These are phyloP conservation scores for Crassisporium funariophilum DNA, from an alignment of 768 basidiomycete species.

Conservation along the genomic window DNA sequence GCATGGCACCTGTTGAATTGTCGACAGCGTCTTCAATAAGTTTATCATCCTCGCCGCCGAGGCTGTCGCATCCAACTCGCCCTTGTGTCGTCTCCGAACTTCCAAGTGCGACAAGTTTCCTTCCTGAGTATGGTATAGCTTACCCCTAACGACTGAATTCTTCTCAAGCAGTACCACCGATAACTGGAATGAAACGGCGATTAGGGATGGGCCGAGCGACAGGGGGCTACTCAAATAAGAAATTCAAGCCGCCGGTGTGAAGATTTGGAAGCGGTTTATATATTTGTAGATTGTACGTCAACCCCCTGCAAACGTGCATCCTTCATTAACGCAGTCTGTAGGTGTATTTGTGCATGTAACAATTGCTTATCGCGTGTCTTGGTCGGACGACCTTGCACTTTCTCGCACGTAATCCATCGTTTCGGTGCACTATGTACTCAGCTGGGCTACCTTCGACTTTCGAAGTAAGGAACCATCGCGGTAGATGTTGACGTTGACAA, in stretches of 20 bases:
- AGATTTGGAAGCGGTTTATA: constrained; percentile 1
- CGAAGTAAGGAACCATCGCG: too few relatives aligned
- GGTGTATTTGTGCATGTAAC: too few relatives aligned
- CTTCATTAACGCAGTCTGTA: not conserved
- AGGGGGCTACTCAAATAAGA: constrained; percentile 64
- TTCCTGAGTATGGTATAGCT: constrained; percentile 10
- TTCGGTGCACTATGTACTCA: too few relatives aligned
- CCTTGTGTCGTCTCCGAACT: constrained; percentile 13
- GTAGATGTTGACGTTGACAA: too few relatives aligned
- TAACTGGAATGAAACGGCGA: constrained; percentile 49
- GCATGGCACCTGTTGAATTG: constrained; percentile 4
- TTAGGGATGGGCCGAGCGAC: constrained; percentile 62
- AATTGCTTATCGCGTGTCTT: too few relatives aligned
- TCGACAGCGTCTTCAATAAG: constrained; percentile 6
- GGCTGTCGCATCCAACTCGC: constrained; percentile 5
- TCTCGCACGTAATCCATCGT: too few relatives aligned
- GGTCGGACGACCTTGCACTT: too few relatives aligned
- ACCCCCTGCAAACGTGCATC: not conserved
- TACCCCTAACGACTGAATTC: constrained; percentile 2
- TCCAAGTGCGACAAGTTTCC: constrained; percentile 12
- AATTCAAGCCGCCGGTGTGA: constrained; percentile 61
- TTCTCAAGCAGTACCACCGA: constrained; percentile 12
- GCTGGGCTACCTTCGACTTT: too few relatives aligned
- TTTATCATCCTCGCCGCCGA: constrained; percentile 13
- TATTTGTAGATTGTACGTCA: not conserved